Base-by-base conservation (phyloP, 257 asterid species). In the Solanum chmielewskii region DNA sequence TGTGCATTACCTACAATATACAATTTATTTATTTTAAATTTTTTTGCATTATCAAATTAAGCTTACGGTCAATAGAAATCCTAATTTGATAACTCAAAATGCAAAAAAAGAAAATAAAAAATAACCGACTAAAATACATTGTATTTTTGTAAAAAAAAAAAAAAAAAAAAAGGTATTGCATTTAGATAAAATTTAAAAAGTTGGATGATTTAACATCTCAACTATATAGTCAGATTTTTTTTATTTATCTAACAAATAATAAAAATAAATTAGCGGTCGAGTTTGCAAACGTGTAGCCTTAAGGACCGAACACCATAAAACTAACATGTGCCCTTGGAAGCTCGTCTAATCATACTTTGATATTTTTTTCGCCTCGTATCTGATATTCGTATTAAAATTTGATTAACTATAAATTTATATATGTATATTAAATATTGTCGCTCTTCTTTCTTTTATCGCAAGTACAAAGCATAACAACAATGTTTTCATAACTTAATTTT, bases 341-440 rank as follows among this genome's bases (percentile, higher is more conserved):
- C 45, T 35, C 27, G 2, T 71, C 33, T 10, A n/a, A n/a, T 62
- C 33, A 62, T 62, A 16, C 16, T 4, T 11, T 62, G 13, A n/a
- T 62, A 23, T 6, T 52, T 49, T 47, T 14, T 18, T 47, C 6
- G 2, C 18, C 4, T 47, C 3, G 1, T 52, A 52, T 16, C 1
- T 52, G 69, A 21, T 62, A 23, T 62, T 4, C 1, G 0, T 62
- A 23, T 10, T 23, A 1, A 62, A 60, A 1, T 62, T 4, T 23
- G 0, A 62, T 62, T 23, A 23, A 10, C 3, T 6, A 2, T 16
- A 52, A 52, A 52, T 52, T 52, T 52, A 18, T 3, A 2, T 6
- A 18, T 52, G 2, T 49, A 0, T 2, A 49, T 49, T 49, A 15
- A 49, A 15, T 49, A 1, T 49, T 2, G 21, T 49, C 0, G 21